Base-by-base conservation (phyloP, 176 grass and related monocot species). In the Alloteropsis semialata region DNA sequence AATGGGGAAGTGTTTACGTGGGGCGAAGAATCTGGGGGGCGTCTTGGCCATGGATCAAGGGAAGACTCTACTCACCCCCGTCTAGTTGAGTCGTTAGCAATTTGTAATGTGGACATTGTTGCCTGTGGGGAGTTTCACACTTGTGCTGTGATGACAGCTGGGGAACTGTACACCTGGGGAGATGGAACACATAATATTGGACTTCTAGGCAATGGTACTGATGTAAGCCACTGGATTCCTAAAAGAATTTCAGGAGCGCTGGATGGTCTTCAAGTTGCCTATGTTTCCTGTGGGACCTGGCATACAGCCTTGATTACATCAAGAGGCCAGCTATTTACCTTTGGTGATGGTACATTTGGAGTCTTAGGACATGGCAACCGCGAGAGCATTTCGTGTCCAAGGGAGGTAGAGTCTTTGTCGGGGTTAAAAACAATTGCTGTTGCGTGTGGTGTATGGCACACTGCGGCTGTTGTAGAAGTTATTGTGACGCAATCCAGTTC, bases 101-200 rank as follows among this genome's bases (percentile, higher is more conserved):
- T 82, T 67, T 79, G 76, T 77, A 88, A 89, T 49, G 81, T 89
- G 43, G 91, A 96, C 59, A 64, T 88, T 5, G 77, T 99, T 79
- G 83, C 96, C 24, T 99, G 96, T 82, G 96, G 96, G 58, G 96
- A 99, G 87, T 99, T 96, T 43, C 96, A 99, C 84, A 99, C 93
- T 28, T 99, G 96, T 63, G 93, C 92, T 8, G 87, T 99, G 65
- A 92, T 91, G 55, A 82, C 87, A 63, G 65, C 87, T 68, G 96
- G 96, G 8, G 96, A 99, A 27, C 84, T 99, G 21, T 99, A 99
- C 81, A 96, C 93, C 3, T 99, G 96, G 96, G 96, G 96, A 69
- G 92, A 98, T 58, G 96, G 96, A 48, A 84, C 84, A 36, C 86
- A 93, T 79, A 92, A 94, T 64, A 86, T 89, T 76, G 96, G 96